phyloP scores from a whole-genome alignment of 768 basidiomycete species.

The Leccinum fibrillosum region DNA sequence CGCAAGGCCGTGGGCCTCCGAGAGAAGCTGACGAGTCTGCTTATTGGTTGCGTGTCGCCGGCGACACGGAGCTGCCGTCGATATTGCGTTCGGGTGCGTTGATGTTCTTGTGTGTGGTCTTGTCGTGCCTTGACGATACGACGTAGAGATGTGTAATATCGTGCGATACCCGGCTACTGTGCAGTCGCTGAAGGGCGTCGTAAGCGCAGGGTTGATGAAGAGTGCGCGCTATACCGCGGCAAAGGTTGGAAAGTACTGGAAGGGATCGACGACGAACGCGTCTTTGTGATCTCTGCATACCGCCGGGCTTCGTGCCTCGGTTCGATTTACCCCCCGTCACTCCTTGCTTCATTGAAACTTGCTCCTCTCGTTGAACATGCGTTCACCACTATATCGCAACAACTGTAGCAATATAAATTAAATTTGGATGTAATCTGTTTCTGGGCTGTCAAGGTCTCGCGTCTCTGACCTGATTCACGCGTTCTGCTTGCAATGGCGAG shows the following conservation, averaged over 20 bases:
- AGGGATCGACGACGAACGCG: slow-evolving; percentile 18
- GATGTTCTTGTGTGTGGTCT: neutral
- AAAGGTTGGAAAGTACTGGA: slow-evolving; percentile 88
- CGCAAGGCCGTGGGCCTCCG: slow-evolving; percentile 30
- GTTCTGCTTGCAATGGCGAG: no score
- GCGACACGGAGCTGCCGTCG: slow-evolving; percentile 52
- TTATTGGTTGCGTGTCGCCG: slow-evolving; percentile 73
- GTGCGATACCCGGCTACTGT: slow-evolving; percentile 81
- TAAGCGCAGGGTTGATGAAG: slow-evolving; percentile 79
- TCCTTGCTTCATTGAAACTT: slow-evolving; percentile 9
- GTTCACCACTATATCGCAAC: slow-evolving; percentile 3
- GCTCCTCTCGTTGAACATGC: neutral
- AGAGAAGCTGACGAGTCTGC: slow-evolving; percentile 66
- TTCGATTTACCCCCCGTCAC: slow-evolving; percentile 4
- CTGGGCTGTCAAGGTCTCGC: neutral
- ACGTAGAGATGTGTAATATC: slow-evolving; percentile 68
- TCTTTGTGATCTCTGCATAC: slow-evolving; percentile 7
- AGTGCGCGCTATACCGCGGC: slow-evolving; percentile 69
- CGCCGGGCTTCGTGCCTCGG: neutral
- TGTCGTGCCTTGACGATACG: neutral
- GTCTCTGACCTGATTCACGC: neutral
- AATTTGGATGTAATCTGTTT: slow-evolving; percentile 18
- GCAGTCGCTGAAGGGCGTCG: slow-evolving; percentile 82
- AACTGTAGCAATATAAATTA: slow-evolving; percentile 18
- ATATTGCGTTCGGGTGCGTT: slow-evolving; percentile 54